Evolutionary conservation across 23 red algal species (phyloP).

Genomic region (Gracilaria domingensis): DNA sequence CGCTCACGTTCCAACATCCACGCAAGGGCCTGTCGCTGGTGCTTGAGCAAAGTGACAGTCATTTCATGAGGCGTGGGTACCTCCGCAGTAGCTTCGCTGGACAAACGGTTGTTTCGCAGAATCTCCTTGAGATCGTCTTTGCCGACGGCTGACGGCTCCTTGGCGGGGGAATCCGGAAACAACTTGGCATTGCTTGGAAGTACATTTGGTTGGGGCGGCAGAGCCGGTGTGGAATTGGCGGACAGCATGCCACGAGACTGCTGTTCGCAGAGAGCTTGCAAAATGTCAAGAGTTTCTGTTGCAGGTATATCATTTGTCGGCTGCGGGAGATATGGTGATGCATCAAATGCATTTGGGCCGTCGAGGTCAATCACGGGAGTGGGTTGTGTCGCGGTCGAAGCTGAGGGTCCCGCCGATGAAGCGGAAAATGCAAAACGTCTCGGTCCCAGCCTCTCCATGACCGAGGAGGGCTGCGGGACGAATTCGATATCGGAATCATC

Average conservation of each 20-base stretch:
- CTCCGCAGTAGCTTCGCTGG: conserved; percentile 69
- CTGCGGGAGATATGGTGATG: too few species aligned
- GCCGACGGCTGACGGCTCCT: not conserved
- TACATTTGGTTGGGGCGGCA: not conserved
- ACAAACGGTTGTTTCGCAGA: not conserved
- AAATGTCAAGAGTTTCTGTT: not conserved
- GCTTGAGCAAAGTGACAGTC: conserved; percentile 54
- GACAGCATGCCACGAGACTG: not conserved
- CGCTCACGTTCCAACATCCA: conserved; percentile 80
- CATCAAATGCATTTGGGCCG: too few species aligned
- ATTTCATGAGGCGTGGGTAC: conserved; percentile 33
- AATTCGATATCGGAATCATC: not conserved
- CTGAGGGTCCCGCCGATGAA: not conserved
- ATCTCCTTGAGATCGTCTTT: not conserved
- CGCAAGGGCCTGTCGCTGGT: conserved; percentile 78
- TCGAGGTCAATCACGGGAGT: too few species aligned
- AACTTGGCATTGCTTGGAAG: not conserved
- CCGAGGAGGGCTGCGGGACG: not conserved
- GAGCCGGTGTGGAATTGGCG: not conserved
- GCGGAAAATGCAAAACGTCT: not conserved
- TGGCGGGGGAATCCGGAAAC: not conserved
- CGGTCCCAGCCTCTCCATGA: not conserved
- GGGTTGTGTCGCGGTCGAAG: not conserved
- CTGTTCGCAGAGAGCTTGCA: not conserved
- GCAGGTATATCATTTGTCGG: too few species aligned